Conservation (phyloP, 371 early-diverging fungal genomes). For the Mucor velutinosus region DNA sequence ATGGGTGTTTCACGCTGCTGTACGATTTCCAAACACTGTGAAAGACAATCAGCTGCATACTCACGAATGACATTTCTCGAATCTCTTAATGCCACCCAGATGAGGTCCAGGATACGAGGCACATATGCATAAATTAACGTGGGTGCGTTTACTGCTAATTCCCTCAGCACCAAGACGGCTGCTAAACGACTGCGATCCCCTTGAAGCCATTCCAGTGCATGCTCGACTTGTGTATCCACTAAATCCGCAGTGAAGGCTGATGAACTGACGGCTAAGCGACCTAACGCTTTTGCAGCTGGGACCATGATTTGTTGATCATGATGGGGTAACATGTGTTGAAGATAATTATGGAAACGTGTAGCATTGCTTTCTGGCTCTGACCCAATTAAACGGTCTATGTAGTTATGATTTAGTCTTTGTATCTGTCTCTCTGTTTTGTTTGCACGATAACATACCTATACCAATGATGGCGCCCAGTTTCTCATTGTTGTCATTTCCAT, state of each 20-base stretch:
- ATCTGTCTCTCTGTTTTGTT: not conserved
- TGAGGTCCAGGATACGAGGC: slow-evolving; percentile 81
- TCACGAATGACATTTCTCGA: slow-evolving; percentile 79
- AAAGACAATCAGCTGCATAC: slow-evolving; percentile 88
- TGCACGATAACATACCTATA: slow-evolving; percentile 54
- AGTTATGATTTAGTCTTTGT: not conserved
- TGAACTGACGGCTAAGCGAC: slow-evolving; percentile 77
- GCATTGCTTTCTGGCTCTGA: slow-evolving; percentile 87
- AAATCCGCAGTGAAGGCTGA: slow-evolving; percentile 83
- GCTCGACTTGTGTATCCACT: slow-evolving; percentile 87
- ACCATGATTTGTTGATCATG: slow-evolving; percentile 84
- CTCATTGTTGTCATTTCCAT: slow-evolving; percentile 67
- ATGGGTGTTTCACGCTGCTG: slow-evolving; percentile 79
- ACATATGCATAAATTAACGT: slow-evolving; percentile 87
- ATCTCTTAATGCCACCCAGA: slow-evolving; percentile 91
- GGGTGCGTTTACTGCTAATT: slow-evolving; percentile 82
- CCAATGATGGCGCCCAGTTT: slow-evolving; percentile 77
- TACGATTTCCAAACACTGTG: slow-evolving; percentile 82
- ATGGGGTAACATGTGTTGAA: slow-evolving; percentile 83
- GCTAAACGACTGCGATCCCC: slow-evolving; percentile 85
- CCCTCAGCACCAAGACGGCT: slow-evolving; percentile 85
- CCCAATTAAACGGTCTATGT: slow-evolving; percentile 80
- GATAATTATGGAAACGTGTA: slow-evolving; percentile 86
- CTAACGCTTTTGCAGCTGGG: slow-evolving; percentile 81
- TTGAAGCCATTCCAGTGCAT: slow-evolving; percentile 90